Conservation (phyloP, 768 basidiomycete species). For the Harrya chromipes region DNA sequence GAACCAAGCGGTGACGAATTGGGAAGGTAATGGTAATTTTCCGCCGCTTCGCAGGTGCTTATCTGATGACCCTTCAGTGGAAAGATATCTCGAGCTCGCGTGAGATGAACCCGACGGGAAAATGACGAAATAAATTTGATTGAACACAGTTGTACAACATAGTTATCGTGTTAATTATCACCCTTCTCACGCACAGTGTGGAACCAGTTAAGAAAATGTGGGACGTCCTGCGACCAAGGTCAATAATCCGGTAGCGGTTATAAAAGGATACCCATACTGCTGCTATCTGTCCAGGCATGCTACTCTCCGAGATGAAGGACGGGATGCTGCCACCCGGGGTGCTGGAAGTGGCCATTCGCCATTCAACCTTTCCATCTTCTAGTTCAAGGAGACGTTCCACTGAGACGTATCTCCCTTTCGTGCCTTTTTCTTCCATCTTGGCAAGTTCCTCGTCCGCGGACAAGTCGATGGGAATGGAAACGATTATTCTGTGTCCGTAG, state of each 20-base stretch:
- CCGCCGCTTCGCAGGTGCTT: neutral
- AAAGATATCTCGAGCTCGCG: conserved; percentile 82
- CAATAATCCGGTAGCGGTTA: neutral
- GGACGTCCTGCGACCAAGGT: conserved; percentile 54
- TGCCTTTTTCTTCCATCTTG: conserved; percentile 60
- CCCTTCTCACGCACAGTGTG: conserved; percentile 31
- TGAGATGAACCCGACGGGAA: conserved; percentile 28
- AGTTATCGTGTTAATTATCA: neutral
- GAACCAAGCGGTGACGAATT: conserved; percentile 89
- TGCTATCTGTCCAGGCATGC: conserved; percentile 61
- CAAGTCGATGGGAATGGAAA: conserved; percentile 71
- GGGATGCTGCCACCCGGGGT: conserved; percentile 70
- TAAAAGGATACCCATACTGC: conserved; percentile 36
- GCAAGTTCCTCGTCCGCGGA: conserved; percentile 54
- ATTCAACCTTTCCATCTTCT: conserved; percentile 62
- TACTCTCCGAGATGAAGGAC: conserved; percentile 55
- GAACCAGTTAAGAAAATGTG: conserved; percentile 69
- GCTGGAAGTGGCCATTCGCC: conserved; percentile 79
- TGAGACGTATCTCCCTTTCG: conserved; percentile 65
- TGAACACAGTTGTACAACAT: neutral
- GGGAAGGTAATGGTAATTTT: conserved; percentile 69
- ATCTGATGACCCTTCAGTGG: conserved; percentile 47
- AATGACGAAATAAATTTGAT: neutral
- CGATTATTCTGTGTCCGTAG: conserved; percentile 28
- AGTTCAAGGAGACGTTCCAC: conserved; percentile 66